Base-by-base conservation (phyloP, 164 flowering plant genomes). In the Tetracentron sinense region DNA sequence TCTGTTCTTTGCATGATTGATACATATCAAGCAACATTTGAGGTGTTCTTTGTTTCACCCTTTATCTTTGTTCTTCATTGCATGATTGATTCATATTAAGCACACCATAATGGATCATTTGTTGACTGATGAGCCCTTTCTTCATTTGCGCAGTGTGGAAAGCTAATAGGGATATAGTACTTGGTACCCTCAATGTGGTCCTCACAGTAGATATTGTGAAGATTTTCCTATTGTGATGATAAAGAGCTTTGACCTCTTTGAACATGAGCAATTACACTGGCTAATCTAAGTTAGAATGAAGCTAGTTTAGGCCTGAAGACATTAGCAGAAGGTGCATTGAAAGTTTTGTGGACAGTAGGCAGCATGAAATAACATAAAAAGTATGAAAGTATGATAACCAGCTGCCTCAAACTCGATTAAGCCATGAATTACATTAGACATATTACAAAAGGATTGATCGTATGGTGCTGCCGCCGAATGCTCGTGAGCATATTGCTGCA, bases 181-280 rank as follows among this genome's bases (percentile, higher is more conserved):
- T 28, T 38, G 53, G 64, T 69, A 48, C 60, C 38, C n/a, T 62
- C 63, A 56, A 56, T 52, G 75, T 72, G 64, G 71, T 67, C 71
- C 71, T 72, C 56, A 17, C 42, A n/a, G n/a, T 25, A 58, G 68
- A 63, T 67, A 35, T 59, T 64, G 52, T 7, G 57, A 29, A 67
- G 68, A 63, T 72, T 72, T 67, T 59, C 56, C 54, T 66, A 64
- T 33, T 62, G 59, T 29, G 53, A 54, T 17, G 23, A 51, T 52
- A 57, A 62, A 51, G 56, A 47, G 35, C n/a, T 49, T 66, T 71
- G 62, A 62, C 66, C 46, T 61, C 17, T 52, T 30, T 44, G n/a
- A 10, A 7, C 35, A 22, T 2, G 1, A 2, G 2, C 14, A 3
- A 56, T 47, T 27, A 47, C 38, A 0, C 54, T 33, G 17, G 1